Percentiles rank a stretch among this genome's conserved stretches.
Evolutionary conservation across 352 stramenopile genomes (phyloP).

Genomic region (Phytophthora vignae): DNA sequence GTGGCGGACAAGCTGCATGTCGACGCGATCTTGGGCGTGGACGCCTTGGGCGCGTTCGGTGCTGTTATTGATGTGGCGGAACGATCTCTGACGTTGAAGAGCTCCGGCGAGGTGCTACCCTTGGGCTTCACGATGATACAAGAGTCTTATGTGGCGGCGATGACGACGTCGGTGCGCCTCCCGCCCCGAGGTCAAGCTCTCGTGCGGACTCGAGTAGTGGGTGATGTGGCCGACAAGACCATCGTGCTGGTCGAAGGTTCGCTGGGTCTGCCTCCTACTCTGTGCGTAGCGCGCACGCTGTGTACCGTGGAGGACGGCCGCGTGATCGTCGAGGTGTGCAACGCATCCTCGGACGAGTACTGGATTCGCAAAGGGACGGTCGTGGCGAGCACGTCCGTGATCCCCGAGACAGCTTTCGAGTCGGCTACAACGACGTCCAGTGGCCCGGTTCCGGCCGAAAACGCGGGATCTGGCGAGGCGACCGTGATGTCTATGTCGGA

Average conservation of each 20-base stretch:
- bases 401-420: slow-evolving; percentile 5
- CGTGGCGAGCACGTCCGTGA: background rate
- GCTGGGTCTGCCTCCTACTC: background rate
- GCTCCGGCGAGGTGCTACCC: too few relatives aligned
- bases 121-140: too few relatives aligned
- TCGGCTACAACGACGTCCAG: too few relatives aligned
- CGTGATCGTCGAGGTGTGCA: slow-evolving; percentile 5
- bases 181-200: slow-evolving; percentile 5
- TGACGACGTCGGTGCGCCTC: too few relatives aligned
- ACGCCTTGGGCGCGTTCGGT: too few relatives aligned
- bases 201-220: background rate
- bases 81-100: too few relatives aligned
- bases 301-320: background rate
- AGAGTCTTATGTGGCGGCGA: too few relatives aligned
- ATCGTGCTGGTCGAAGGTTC: slow-evolving; percentile 6
- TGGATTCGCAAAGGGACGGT: background rate
- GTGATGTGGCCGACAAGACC: background rate
- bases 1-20: too few relatives aligned
- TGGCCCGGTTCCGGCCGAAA: too few relatives aligned
- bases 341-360: slow-evolving; percentile 4
- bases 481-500: background rate
- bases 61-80: too few relatives aligned
- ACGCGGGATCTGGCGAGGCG: too few relatives aligned
- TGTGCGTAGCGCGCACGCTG: background rate
- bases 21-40: too few relatives aligned